phyloP scores from a whole-genome alignment of 768 basidiomycete species.

The Neoboletus magnificus region DNA sequence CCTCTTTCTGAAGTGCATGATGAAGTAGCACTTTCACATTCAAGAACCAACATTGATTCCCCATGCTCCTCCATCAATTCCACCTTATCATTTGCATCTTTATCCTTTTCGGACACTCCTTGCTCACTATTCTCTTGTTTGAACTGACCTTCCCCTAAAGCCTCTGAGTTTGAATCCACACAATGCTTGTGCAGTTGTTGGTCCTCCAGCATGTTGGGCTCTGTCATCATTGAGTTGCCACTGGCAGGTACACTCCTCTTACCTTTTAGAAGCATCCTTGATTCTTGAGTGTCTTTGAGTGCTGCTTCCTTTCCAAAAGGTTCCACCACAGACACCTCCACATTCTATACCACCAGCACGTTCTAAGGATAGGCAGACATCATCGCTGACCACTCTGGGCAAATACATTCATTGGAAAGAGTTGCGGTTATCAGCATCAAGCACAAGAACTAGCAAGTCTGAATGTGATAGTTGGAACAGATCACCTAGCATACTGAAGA shows the following conservation, averaged over 20 bases:
- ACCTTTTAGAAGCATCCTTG: conserved; percentile 38
- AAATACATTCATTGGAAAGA: conserved; percentile 13
- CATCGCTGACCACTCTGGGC: conserved; percentile 5
- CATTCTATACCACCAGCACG: conserved; percentile 1
- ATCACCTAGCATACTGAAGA: conserved; percentile 41
- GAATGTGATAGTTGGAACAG: conserved; percentile 38
- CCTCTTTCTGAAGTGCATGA: conserved; percentile 9
- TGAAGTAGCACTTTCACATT: conserved; percentile 12
- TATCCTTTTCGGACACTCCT: conserved; percentile 3
- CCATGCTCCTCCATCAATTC: conserved; percentile 32
- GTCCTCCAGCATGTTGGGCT: conserved; percentile 58
- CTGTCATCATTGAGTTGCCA: conserved; percentile 24
- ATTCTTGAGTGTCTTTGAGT: conserved; percentile 19
- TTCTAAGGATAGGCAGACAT: conserved; percentile 3
- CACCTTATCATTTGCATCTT: conserved; percentile 13
- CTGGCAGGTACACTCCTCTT: conserved; percentile 26
- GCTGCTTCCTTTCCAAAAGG: conserved; percentile 1
- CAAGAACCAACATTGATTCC: conserved; percentile 29
- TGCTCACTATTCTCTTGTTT: conserved; percentile 10
- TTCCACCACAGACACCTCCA: background rate
- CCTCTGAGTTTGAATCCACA: conserved; percentile 14
- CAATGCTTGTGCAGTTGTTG: conserved; percentile 55
- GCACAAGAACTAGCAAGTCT: conserved; percentile 32
- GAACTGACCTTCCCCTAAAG: conserved; percentile 13
- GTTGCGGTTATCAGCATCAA: conserved; percentile 29